Evolutionary conservation across 805 yeast genomes (phyloP).

Genomic region (Metschnikowia anglica): DNA sequence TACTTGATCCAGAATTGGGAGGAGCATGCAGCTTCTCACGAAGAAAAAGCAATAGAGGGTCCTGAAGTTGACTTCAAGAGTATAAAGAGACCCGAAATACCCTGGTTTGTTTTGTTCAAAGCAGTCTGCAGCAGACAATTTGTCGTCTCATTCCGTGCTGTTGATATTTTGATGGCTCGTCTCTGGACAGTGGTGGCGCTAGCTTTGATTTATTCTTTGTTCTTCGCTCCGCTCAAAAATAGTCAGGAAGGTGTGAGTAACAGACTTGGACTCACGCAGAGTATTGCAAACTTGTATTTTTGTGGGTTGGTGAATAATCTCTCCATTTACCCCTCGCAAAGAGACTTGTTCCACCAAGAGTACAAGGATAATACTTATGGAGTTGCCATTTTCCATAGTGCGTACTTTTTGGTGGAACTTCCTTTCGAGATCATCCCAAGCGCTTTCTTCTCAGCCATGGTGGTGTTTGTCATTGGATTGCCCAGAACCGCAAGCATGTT

Average conservation of each 20-base stretch:
- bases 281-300: conserved; percentile 67
- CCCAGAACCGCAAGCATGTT: conserved; percentile 67
- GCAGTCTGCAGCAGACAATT: conserved; percentile 35
- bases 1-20: conserved; percentile 32
- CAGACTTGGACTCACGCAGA: conserved; percentile 75
- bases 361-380: conserved; percentile 72
- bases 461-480: conserved; percentile 70
- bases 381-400: conserved; percentile 56
- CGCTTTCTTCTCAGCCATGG: conserved; percentile 55
- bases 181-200: conserved; percentile 61
- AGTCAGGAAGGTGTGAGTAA: conserved; percentile 54
- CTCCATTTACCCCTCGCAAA: conserved; percentile 70
- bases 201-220: conserved; percentile 65
- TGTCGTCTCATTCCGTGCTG: conserved; percentile 34
- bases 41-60: conserved; percentile 1
- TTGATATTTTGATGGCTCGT: conserved; percentile 64
- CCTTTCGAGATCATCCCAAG: conserved; percentile 66
- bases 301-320: conserved; percentile 79
- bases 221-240: conserved; percentile 47
- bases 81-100: conserved; percentile 27
- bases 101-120: conserved; percentile 28
- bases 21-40: conserved; percentile 31
- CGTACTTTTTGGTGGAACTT: conserved; percentile 61
- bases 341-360: conserved; percentile 77
- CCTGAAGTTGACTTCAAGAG: conserved; percentile 27